Evolutionary conservation across 192 early-diverging fungal species (phyloP).

Genomic region (Diversispora eburnea): DNA sequence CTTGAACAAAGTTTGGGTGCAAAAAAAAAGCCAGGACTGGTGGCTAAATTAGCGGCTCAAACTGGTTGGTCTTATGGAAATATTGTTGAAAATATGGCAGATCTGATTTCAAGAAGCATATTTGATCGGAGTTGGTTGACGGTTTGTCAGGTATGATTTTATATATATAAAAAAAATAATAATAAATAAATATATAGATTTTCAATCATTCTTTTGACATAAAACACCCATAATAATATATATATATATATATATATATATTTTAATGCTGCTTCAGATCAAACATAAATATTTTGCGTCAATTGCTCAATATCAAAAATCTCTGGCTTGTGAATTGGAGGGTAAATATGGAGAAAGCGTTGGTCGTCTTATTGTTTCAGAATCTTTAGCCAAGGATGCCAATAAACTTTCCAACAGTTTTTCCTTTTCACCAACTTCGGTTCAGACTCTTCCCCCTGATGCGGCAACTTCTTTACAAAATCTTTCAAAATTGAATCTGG

Average conservation of each 20-base stretch:
- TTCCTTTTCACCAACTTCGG: conserved; percentile 56
- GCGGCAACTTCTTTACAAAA: conserved; percentile 72
- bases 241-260: background rate
- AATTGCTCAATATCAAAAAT: conserved; percentile 82
- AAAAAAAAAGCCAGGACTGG: conserved; percentile 84
- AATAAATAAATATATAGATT: too few relatives aligned
- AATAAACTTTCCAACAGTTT: conserved; percentile 71
- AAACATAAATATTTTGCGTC: conserved; percentile 88
- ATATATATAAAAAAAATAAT: too few relatives aligned
- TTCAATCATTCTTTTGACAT: too few relatives aligned
- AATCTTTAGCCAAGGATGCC: conserved; percentile 81
- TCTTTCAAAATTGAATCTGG: conserved; percentile 59
- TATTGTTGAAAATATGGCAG: conserved; percentile 68
- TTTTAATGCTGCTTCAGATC: conserved; percentile 47
- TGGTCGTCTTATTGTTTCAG: conserved; percentile 72
- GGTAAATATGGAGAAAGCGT: conserved; percentile 84
- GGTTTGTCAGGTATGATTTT: conserved; percentile 61
- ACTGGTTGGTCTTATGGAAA: conserved; percentile 70
- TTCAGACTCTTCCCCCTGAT: conserved; percentile 59
- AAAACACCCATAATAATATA: too few relatives aligned
- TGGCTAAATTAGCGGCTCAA: conserved; percentile 87
- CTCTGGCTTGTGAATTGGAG: conserved; percentile 70
- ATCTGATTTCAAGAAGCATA: conserved; percentile 61
- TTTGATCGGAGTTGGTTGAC: conserved; percentile 81
- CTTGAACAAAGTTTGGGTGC: conserved; percentile 80